Evolutionary conservation across 1,284 basidiomycete species (phyloP).

Genomic region (Grifola frondosa): DNA sequence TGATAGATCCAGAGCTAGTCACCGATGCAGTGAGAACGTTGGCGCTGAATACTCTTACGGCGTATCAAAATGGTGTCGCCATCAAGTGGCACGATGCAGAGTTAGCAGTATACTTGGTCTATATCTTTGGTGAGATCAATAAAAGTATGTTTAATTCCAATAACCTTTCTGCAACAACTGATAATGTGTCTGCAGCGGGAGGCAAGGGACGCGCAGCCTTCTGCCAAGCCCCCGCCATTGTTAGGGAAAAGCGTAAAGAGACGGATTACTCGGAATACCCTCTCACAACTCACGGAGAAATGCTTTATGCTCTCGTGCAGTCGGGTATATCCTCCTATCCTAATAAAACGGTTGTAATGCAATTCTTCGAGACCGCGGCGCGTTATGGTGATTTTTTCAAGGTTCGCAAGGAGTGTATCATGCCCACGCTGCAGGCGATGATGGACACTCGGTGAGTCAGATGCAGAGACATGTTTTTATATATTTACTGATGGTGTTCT

Average conservation of each 20-base stretch:
- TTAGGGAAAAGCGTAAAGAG: constrained; percentile 64
- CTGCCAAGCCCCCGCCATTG: constrained; percentile 63
- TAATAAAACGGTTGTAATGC: constrained; percentile 86
- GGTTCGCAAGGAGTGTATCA: constrained; percentile 82
- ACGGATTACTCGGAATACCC: constrained; percentile 85
- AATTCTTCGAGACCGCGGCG: constrained; percentile 91
- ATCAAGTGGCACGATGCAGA: constrained; percentile 95
- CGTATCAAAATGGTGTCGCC: constrained; percentile 57
- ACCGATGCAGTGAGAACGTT: constrained; percentile 70
- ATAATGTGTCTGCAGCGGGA: constrained; percentile 43
- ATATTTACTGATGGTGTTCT: constrained; percentile 4
- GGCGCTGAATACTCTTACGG: constrained; percentile 70
- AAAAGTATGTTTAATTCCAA: constrained; percentile 51
- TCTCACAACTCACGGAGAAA: constrained; percentile 88
- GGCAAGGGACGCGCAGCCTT: constrained; percentile 77
- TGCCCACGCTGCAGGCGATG: constrained; percentile 87
- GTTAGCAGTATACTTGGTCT: constrained; percentile 88
- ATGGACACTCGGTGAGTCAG: constrained; percentile 71
- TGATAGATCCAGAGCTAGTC: constrained; percentile 81
- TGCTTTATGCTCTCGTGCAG: constrained; percentile 82
- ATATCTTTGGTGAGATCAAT: constrained; percentile 91
- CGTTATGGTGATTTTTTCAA: constrained; percentile 98
- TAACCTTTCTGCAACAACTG: neutral
- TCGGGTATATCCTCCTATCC: constrained; percentile 85
- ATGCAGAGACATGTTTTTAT: constrained; percentile 3